Conservation (phyloP, 352 stramenopile species). For the Phytophthora capsici region DNA sequence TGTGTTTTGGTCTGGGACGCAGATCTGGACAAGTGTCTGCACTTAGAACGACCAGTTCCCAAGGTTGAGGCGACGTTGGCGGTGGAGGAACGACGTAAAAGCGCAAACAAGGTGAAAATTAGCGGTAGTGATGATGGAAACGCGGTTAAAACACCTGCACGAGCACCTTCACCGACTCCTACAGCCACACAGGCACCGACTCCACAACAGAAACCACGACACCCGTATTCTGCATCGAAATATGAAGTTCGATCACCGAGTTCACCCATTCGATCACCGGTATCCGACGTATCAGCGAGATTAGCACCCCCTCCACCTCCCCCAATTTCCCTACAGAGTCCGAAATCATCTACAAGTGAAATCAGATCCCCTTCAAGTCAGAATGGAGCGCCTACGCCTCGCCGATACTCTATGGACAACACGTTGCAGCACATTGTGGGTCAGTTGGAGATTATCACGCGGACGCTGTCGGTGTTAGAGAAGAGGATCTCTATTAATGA, state of each 20-base stretch:
- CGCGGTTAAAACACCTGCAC: slow-evolving; percentile 1
- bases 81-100: slow-evolving; percentile 14
- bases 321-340: slow-evolving; percentile 3
- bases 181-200: slow-evolving; percentile 36
- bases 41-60: slow-evolving; percentile 38
- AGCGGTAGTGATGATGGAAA: slow-evolving; percentile 15
- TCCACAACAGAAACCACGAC: slow-evolving; percentile 45
- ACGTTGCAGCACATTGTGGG: slow-evolving; percentile 91
- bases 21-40: slow-evolving; percentile 79
- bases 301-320: slow-evolving; percentile 12
- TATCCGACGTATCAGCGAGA: slow-evolving; percentile 4
- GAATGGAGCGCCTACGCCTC: slow-evolving; percentile 4
- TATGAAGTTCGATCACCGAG: slow-evolving; percentile 40
- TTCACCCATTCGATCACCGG: slow-evolving; percentile 9
- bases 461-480: slow-evolving; percentile 84
- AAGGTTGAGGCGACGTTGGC: slow-evolving; percentile 5
- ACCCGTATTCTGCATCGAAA: slow-evolving; percentile 45
- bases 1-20: slow-evolving; percentile 90
- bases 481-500: slow-evolving; percentile 87
- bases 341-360: slow-evolving; percentile 25
- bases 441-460: slow-evolving; percentile 90
- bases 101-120: slow-evolving; percentile 1
- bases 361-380: slow-evolving; percentile 14
- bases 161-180: slow-evolving; percentile 47
- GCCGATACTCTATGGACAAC: slow-evolving; percentile 31